Evolutionary conservation across 371 early-diverging fungal genomes (phyloP), one percentile per base, ranked within the genome.

Genomic region (Mortierella sp.): DNA sequence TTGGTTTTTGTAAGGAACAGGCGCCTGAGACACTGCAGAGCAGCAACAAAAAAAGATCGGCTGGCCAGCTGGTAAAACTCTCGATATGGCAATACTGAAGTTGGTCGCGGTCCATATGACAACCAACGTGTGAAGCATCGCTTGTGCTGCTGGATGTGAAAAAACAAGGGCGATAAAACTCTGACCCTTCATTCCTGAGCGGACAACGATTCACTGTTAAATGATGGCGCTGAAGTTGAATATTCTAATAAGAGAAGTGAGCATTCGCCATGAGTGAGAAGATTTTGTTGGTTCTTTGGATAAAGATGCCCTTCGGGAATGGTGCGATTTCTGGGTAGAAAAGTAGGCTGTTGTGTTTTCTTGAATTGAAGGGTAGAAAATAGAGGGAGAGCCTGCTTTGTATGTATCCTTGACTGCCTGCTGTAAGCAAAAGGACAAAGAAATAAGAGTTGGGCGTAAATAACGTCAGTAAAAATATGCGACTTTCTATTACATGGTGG

Each of bases 161-260:
- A 58, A 60, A 60, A 60, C 60, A 16, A 60, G 60, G 60, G 60
- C 60, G 60, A 60, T 60, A 60, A 60, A 60, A 32, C 60, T 29
- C 16, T 60, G 16, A 32, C 32, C 32, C 35, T 4, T 60, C 4
- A 0, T 5, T 32, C 18, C 14, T 10, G 3, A 58, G 32, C 14
- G 32, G 32, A 58, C 16, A 58, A 14, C 11, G 18, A 49, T 27
- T 29, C 29, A 29, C 2, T 49, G 60, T 12, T 14, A 60, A 16
- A 32, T 60, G 60, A 60, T 1, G 58, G 18, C 35, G 60, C 60
- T 60, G 60, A 29, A 51, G 18, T 60, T 60, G 60, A 60, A 58
- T 58, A 27, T 58, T 27, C 3, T 12, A 58, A 58, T 58, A 27
- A 12, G 58, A 60, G 18, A 60, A 32, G 60, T 27, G 65, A 65